These are phyloP conservation scores for Boeremia exigua DNA, from an alignment of 2,329 filamentous ascomycete genomes.

Conservation along the genomic window DNA sequence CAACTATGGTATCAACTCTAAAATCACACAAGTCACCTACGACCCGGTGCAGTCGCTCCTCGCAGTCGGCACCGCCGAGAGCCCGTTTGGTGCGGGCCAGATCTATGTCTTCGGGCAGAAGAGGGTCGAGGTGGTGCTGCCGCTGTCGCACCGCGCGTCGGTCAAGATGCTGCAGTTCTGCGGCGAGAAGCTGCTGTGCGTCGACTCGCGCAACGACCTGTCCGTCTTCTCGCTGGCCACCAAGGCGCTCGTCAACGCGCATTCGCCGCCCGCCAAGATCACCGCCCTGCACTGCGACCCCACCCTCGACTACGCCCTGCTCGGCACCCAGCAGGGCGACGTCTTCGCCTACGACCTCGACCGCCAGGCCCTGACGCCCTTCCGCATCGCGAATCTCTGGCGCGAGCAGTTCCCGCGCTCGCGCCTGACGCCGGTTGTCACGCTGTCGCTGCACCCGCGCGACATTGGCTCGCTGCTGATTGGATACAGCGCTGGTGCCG, in stretches of 20 bases:
- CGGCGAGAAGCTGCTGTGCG: constrained; percentile 80
- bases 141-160: constrained; percentile 73
- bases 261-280: constrained; percentile 78
- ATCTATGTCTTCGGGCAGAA: constrained; percentile 88
- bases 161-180: constrained; percentile 83
- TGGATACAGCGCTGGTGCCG: constrained; percentile 87
- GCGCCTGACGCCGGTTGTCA: constrained; percentile 70
- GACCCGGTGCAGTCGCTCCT: constrained; percentile 93
- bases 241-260: constrained; percentile 69
- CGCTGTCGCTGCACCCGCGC: constrained; percentile 83
- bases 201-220: constrained; percentile 87
- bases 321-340: constrained; percentile 83
- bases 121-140: constrained; percentile 77
- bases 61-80: constrained; percentile 88
- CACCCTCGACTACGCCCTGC: constrained; percentile 89
- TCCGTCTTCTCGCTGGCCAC: constrained; percentile 80
- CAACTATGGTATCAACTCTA: constrained; percentile 64
- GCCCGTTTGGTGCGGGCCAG: constrained; percentile 81
- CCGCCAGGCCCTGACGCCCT: constrained; percentile 74
- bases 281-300: constrained; percentile 81
- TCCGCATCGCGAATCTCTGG: constrained; percentile 90
- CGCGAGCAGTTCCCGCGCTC: constrained; percentile 71
- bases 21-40: constrained; percentile 80
- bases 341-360: constrained; percentile 94
- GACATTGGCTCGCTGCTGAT: constrained; percentile 92